phyloP scores from a whole-genome alignment of 2,329 filamentous ascomycete genomes.

The Neocatenulostroma microsporum region DNA sequence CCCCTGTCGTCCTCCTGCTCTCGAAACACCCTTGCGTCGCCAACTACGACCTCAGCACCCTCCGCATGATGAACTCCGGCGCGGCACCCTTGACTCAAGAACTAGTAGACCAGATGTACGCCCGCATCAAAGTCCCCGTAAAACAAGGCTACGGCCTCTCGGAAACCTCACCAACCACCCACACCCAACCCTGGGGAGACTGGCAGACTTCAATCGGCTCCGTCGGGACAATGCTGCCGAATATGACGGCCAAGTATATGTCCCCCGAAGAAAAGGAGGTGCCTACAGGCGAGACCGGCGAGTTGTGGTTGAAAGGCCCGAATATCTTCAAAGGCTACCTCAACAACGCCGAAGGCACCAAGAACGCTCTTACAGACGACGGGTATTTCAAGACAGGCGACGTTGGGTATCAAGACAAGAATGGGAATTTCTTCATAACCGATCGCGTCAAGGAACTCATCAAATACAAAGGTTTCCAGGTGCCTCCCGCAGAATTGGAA shows the following conservation, averaged over 20 bases:
- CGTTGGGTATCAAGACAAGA: constrained; percentile 66
- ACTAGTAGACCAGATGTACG: constrained; percentile 67
- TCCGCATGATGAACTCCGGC: constrained; percentile 80
- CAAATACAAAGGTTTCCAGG: constrained; percentile 41
- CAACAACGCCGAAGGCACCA: constrained; percentile 62
- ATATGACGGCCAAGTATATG: constrained; percentile 76
- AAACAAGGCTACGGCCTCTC: constrained; percentile 92
- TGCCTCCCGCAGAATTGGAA: constrained; percentile 40
- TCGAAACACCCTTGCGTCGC: constrained; percentile 69
- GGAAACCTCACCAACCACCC: constrained; percentile 75
- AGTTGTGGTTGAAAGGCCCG: constrained; percentile 64
- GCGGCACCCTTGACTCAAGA: constrained; percentile 78
- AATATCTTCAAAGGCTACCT: constrained; percentile 75
- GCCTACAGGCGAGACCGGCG: constrained; percentile 49
- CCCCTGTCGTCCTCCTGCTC: constrained; percentile 72
- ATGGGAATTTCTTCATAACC: constrained; percentile 82
- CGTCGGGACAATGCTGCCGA: constrained; percentile 69
- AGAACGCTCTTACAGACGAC: constrained; percentile 62
- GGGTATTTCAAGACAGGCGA: constrained; percentile 89
- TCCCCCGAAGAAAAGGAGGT: constrained; percentile 53
- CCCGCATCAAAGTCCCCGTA: constrained; percentile 65
- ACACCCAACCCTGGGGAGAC: constrained; percentile 61
- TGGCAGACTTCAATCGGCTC: constrained; percentile 72
- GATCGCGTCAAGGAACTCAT: constrained; percentile 69
- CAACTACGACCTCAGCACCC: constrained; percentile 69